A percentile compares a stretch with the other conserved stretches of the same genome.
These are phyloP conservation scores for Luffa acutangula DNA, from an alignment of 306 rosid species.

Conservation along the genomic window DNA sequence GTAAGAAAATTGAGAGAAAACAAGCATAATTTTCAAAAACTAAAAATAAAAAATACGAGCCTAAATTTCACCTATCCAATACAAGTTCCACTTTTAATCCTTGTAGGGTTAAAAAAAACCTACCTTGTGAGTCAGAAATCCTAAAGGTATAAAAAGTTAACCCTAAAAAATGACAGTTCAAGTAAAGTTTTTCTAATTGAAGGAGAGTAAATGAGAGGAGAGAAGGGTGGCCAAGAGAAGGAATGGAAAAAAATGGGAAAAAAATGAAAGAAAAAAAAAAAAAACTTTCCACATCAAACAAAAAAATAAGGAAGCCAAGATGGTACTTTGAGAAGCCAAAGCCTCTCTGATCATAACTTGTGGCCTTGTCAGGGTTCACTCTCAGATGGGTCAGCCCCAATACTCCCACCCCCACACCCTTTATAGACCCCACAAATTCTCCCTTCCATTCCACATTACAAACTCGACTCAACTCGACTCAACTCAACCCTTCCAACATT, in stretches of 20 bases:
- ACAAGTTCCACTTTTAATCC: neutral
- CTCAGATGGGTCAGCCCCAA: slow-evolving; percentile 67
- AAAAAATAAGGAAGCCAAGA: slow-evolving; percentile 21
- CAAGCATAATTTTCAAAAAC: no score
- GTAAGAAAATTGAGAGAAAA: no score
- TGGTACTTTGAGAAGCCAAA: slow-evolving; percentile 62
- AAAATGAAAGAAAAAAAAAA: neutral
- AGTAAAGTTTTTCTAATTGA: neutral
- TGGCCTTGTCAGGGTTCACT: slow-evolving; percentile 77
- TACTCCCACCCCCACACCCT: slow-evolving; percentile 30
- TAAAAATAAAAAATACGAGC: no score
- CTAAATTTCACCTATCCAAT: no score
- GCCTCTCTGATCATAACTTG: slow-evolving; percentile 35
- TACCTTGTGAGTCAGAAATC: neutral
- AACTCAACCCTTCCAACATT: neutral
- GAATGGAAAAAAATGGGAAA: no score
- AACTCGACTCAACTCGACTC: neutral
- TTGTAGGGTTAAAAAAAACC: neutral
- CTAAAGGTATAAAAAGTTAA: neutral
- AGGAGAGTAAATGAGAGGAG: neutral
- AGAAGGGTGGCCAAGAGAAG: neutral
- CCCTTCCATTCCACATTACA: slow-evolving; percentile 5
- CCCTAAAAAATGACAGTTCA: slow-evolving; percentile 9
- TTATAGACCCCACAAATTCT: slow-evolving; percentile 50
- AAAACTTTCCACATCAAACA: slow-evolving; percentile 3